Evolutionary conservation across 1,284 basidiomycete species (phyloP), one percentile per base, ranked within the genome.

Genomic region (Neolentinus lepideus): DNA sequence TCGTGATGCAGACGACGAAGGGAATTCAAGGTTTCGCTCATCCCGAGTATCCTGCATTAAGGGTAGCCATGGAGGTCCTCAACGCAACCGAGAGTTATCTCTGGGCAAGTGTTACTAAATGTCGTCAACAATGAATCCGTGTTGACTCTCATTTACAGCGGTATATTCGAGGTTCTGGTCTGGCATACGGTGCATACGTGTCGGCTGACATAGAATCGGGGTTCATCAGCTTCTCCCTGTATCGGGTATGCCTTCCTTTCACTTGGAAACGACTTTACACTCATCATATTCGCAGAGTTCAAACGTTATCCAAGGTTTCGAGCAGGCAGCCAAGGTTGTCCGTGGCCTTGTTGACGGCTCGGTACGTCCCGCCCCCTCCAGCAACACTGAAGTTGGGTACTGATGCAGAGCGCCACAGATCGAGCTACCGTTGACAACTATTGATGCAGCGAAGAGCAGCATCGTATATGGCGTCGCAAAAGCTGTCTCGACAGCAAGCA

Each of bases 31-130:
- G 92, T 16, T 94, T 89, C 67, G 70, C 83, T 59, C 88, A 98
- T 67, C 83, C 88, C 1, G 93, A 98, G 61, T 88, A 88, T 57
- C 89, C 96, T 1, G 89, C 90, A 14, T 73, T 98, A 31, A 81
- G 85, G 31, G 82, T 99, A n/a, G 88, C 94, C 0, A 73, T 89
- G 6, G 89, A 94, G 59, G 84, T 95, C 2, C 75, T 99, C 51
- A 98, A 98, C 63, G 96, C 94, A 1, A 87, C 94, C 52, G 97
- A 99, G 74, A 90, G 90, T 61, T 98, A 89, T 69, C 82, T 99
- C 56, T 99, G 97, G 96, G 89, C 90, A 72, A 59, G 72, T 59
- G 10, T n/a, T 33, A 46, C 25, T 54, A 31, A 36, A 52, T 29
- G 38, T 54, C 29, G 48, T 48, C 24, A 53, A 48, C 0, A 22